Evolutionary conservation across 1,284 basidiomycete species (phyloP).

Genomic region (Cryptococcus depauperatus): DNA sequence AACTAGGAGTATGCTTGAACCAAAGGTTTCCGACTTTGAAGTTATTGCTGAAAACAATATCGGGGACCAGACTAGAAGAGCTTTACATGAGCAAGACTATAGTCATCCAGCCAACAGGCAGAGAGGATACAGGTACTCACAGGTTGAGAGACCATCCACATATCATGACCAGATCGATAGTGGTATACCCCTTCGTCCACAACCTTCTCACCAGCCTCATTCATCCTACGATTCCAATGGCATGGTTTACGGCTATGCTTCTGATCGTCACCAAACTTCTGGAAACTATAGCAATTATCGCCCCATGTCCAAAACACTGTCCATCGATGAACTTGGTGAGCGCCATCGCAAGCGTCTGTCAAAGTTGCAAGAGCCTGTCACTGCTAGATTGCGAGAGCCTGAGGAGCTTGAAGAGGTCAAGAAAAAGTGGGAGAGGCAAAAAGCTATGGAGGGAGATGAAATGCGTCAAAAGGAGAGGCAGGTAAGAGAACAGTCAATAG

Average conservation of each 20-base stretch:
- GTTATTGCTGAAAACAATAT: neutral
- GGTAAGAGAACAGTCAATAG: slow-evolving; percentile 15
- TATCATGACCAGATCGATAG: slow-evolving; percentile 8
- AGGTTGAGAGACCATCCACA: slow-evolving; percentile 3
- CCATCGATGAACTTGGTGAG: slow-evolving; percentile 39
- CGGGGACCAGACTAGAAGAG: neutral
- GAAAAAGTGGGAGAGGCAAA: slow-evolving; percentile 10
- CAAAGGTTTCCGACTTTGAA: slow-evolving; percentile 21
- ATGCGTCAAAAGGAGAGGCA: slow-evolving; percentile 11
- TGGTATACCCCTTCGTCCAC: neutral
- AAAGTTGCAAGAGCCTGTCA: slow-evolving; percentile 37
- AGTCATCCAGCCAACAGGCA: neutral
- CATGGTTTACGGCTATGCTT: neutral
- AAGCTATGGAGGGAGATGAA: slow-evolving; percentile 1
- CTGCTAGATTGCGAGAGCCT: slow-evolving; percentile 29
- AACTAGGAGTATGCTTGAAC: slow-evolving; percentile 31
- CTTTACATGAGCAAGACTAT: neutral
- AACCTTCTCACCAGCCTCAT: too few relatives aligned
- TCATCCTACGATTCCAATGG: neutral
- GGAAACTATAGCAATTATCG: neutral
- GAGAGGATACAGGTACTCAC: neutral
- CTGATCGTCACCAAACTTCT: neutral
- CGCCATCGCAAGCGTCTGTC: slow-evolving; percentile 39
- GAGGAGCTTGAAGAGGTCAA: slow-evolving; percentile 27
- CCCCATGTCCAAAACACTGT: slow-evolving; percentile 25